phyloP scores from a whole-genome alignment of 2,329 filamentous ascomycete genomes.

The Aspergillus caelatus region DNA sequence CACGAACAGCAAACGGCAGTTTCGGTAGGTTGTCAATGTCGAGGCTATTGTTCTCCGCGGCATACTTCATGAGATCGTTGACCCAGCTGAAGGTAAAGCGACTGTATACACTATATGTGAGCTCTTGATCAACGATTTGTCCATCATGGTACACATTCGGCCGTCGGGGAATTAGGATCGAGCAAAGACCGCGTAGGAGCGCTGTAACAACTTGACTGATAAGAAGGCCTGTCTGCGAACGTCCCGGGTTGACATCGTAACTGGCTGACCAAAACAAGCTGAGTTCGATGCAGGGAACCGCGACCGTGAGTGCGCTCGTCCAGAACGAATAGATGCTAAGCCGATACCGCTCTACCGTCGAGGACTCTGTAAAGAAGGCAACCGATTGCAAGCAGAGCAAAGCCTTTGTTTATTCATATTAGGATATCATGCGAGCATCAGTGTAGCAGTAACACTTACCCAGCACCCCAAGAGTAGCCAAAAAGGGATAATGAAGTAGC shows the following conservation, averaged over 20 bases:
- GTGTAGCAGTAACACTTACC: slow-evolving; percentile 55
- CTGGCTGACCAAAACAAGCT: slow-evolving; percentile 35
- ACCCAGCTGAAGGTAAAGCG: slow-evolving; percentile 71
- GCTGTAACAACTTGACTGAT: slow-evolving; percentile 51
- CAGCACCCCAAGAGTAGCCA: slow-evolving; percentile 65
- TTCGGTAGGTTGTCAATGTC: slow-evolving; percentile 65
- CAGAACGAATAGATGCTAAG: slow-evolving; percentile 35
- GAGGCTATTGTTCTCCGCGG: slow-evolving; percentile 61
- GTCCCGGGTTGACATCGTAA: slow-evolving; percentile 10
- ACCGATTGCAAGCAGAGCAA: slow-evolving; percentile 36
- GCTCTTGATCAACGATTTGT: slow-evolving; percentile 64
- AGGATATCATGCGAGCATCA: neutral
- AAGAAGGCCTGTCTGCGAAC: slow-evolving; percentile 50
- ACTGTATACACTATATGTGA: slow-evolving; percentile 62
- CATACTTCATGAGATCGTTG: slow-evolving; percentile 55
- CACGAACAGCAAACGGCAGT: slow-evolving; percentile 59
- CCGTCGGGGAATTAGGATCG: slow-evolving; percentile 64
- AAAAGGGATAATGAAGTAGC: slow-evolving; percentile 52
- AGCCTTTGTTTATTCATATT: slow-evolving; percentile 20
- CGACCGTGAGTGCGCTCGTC: slow-evolving; percentile 30
- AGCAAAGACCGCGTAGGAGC: slow-evolving; percentile 31
- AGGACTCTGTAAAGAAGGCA: slow-evolving; percentile 39
- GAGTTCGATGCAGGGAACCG: slow-evolving; percentile 27
- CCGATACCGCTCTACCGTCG: slow-evolving; percentile 33
- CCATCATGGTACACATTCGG: slow-evolving; percentile 67